A percentile compares a stretch with the other conserved stretches of the same genome.
These are phyloP conservation scores for Nissolia schottii DNA, from an alignment of 306 rosid species.

Conservation along the genomic window DNA sequence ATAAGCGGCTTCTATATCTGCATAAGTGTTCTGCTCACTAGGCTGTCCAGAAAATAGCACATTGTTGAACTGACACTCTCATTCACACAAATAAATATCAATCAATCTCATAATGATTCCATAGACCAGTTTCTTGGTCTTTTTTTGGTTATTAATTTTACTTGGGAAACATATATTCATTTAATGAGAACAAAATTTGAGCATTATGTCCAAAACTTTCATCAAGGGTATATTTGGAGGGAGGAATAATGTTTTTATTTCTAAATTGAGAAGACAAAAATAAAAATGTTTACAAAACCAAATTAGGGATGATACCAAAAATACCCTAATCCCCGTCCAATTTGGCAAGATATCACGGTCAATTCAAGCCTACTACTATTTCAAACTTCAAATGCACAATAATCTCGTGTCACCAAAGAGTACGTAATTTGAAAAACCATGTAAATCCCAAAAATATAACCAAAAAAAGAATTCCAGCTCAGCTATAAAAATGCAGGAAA, in stretches of 20 bases:
- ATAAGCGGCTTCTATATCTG: constrained; percentile 90
- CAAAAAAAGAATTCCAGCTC: not conserved
- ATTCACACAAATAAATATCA: not conserved
- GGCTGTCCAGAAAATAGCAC: constrained; percentile 51
- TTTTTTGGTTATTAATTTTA: not conserved
- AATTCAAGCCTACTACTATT: not conserved
- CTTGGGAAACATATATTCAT: not conserved
- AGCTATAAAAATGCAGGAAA: not conserved
- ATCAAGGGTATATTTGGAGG: not conserved
- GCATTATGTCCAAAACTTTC: not conserved
- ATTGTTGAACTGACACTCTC: not conserved
- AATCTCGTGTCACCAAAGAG: not conserved
- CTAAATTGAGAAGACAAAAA: not conserved
- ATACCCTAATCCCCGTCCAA: not conserved
- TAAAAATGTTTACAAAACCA: not conserved
- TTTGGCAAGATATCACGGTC: not conserved
- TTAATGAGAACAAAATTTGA: not conserved
- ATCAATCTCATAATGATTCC: not conserved
- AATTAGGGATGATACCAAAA: not conserved
- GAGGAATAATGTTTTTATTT: not conserved
- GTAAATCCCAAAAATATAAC: not conserved
- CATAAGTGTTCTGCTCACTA: constrained; percentile 92
- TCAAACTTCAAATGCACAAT: not conserved
- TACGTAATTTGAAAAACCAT: not conserved
- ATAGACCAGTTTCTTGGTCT: not conserved